Percentiles rank a stretch among this genome's conserved stretches.
Conservation (phyloP, 2,329 filamentous ascomycete genomes). For the Trichoderma harzianum region DNA sequence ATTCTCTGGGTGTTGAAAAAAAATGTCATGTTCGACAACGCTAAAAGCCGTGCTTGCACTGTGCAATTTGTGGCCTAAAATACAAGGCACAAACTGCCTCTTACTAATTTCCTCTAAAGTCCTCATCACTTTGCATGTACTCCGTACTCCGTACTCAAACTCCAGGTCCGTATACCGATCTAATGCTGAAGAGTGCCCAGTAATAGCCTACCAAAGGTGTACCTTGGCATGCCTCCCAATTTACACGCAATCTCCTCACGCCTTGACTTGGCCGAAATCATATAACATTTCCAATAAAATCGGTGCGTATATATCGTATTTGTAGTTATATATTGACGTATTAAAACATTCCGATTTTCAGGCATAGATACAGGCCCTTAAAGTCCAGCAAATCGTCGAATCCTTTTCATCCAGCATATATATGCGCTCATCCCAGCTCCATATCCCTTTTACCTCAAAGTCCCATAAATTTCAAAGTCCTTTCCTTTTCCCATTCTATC, state of each 20-base stretch:
- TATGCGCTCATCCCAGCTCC: neutral
- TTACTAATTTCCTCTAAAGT: neutral
- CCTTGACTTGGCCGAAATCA: neutral
- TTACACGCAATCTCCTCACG: neutral
- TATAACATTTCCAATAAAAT: neutral
- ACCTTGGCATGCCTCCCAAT: neutral
- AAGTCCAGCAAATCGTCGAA: neutral
- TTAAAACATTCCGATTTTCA: neutral
- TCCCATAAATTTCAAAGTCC: neutral
- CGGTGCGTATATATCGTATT: neutral
- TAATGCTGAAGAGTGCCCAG: too few species aligned
- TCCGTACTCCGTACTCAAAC: too few species aligned
- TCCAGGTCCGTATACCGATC: too few species aligned
- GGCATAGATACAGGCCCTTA: neutral
- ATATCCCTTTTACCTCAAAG: neutral
- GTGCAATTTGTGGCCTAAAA: neutral
- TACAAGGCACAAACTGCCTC: neutral
- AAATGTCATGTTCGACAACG: constrained; percentile 1
- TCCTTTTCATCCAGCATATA: neutral
- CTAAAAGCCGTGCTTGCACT: neutral
- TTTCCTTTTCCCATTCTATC: neutral
- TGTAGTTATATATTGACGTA: neutral
- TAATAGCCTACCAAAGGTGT: too few species aligned
- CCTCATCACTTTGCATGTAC: too few species aligned
- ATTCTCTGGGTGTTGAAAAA: neutral